Conservation (phyloP, 73 alveolate species). For the Tetrahymena elliotti region DNA sequence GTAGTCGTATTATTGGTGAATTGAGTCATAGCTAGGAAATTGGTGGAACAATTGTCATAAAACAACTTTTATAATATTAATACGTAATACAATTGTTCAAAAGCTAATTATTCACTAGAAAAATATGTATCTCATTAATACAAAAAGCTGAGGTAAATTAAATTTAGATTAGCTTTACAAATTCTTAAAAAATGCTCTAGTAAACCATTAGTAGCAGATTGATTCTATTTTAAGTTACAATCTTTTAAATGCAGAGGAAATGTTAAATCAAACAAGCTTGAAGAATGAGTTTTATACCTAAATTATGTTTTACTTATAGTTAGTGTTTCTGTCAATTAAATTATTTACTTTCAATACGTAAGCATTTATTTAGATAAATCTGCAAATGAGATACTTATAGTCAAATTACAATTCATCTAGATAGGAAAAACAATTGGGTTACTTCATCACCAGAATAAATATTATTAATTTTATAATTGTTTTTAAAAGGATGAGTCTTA, state of each 20-base stretch:
- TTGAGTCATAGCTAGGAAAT: not conserved
- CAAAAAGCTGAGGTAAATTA: not conserved
- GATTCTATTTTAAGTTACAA: not conserved
- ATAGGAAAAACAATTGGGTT: not conserved
- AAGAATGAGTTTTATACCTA: not conserved
- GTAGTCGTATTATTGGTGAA: not conserved
- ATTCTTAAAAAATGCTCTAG: not conserved
- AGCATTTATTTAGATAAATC: not conserved
- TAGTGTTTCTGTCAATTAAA: too few relatives aligned
- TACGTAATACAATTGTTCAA: not conserved
- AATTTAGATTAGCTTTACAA: not conserved
- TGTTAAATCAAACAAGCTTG: not conserved
- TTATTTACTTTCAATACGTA: not conserved
- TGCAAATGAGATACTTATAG: not conserved
- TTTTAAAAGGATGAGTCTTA: not conserved
- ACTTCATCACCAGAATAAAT: not conserved
- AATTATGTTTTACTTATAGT: too few relatives aligned
- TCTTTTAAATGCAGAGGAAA: not conserved
- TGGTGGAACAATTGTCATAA: not conserved
- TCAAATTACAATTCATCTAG: not conserved
- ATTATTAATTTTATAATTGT: too few relatives aligned
- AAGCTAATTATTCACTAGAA: not conserved
- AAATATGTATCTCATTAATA: not conserved
- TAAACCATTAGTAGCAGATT: not conserved
- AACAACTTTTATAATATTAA: not conserved